phyloP scores from a whole-genome alignment of 805 yeast species.

The Jamesozyma lodderae region DNA sequence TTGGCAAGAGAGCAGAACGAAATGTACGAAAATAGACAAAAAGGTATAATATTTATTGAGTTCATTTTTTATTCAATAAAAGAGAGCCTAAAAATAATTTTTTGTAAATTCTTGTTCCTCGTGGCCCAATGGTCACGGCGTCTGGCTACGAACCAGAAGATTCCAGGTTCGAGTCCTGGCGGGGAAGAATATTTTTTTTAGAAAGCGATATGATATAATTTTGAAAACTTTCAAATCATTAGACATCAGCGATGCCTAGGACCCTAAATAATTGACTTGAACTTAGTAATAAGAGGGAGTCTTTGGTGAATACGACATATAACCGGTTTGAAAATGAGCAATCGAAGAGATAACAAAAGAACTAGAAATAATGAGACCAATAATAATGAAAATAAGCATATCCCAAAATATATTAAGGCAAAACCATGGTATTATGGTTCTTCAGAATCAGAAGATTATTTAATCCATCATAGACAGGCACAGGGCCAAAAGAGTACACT shows the following conservation, averaged over 20 bases:
- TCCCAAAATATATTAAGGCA: slow-evolving; percentile 26
- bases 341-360: neutral
- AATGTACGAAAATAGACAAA: no score
- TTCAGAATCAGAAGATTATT: slow-evolving; percentile 33
- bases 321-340: neutral
- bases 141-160: slow-evolving; percentile 56
- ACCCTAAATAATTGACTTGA: no score
- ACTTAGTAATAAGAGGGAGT: no score
- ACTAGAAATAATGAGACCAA: neutral
- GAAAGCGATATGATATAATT: no score
- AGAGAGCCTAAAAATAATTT: no score
- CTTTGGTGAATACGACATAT: no score
- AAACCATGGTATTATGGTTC: slow-evolving; percentile 31
- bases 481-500: slow-evolving; percentile 29
- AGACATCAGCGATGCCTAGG: no score
- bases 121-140: slow-evolving; percentile 74
- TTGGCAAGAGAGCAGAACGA: no score
- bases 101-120: slow-evolving; percentile 46
- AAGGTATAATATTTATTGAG: no score
- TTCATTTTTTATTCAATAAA: no score
- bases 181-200: slow-evolving; percentile 30
- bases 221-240: neutral
- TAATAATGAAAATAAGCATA: slow-evolving; percentile 18
- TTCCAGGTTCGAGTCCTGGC: slow-evolving; percentile 51
- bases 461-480: slow-evolving; percentile 47